A percentile compares a stretch with the other conserved stretches of the same genome.
Evolutionary conservation across 371 early-diverging fungal genomes (phyloP).

Genomic region (Circinella umbellata): DNA sequence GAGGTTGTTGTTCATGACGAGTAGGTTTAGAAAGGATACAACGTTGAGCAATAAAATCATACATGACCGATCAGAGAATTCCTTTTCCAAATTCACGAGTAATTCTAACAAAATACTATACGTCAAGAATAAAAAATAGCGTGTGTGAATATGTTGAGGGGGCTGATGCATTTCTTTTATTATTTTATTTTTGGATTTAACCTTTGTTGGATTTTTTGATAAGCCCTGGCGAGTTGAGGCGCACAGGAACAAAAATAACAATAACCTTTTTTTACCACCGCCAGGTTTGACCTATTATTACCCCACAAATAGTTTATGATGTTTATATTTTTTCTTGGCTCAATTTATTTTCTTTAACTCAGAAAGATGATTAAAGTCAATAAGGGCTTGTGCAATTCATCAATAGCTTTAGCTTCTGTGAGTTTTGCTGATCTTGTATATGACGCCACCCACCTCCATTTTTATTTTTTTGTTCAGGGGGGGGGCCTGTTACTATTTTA

Average conservation of each 20-base stretch:
- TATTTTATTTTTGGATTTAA: conserved; percentile 53
- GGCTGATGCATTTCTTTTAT: conserved; percentile 84
- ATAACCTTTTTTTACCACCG: conserved; percentile 94
- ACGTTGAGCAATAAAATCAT: conserved; percentile 88
- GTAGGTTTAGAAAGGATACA: conserved; percentile 94
- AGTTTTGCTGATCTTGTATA: conserved; percentile 83
- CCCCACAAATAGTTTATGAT: conserved; percentile 34
- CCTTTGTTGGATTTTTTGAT: conserved; percentile 94
- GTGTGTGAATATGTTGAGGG: conserved; percentile 43
- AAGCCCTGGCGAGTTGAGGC: conserved; percentile 88
- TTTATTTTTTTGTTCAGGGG: conserved; percentile 22
- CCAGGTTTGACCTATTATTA: conserved; percentile 89
- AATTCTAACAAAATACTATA: conserved; percentile 48
- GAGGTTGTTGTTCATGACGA: conserved; percentile 84
- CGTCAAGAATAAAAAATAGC: conserved; percentile 8
- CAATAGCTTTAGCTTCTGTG: conserved; percentile 72
- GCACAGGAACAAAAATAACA: conserved; percentile 96
- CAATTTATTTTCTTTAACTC: conserved; percentile 82
- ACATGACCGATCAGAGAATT: conserved; percentile 99
- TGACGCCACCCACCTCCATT: no score
- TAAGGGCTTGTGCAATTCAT: no score
- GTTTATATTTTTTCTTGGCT: no score
- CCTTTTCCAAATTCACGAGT: conserved; percentile 99
- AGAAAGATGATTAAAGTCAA: no score
- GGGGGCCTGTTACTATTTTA: no score